Evolutionary conservation across 108 stramenopile species (phyloP), one percentile per base, ranked within the genome.

Genomic region (Aureococcus anophagefferens): DNA sequence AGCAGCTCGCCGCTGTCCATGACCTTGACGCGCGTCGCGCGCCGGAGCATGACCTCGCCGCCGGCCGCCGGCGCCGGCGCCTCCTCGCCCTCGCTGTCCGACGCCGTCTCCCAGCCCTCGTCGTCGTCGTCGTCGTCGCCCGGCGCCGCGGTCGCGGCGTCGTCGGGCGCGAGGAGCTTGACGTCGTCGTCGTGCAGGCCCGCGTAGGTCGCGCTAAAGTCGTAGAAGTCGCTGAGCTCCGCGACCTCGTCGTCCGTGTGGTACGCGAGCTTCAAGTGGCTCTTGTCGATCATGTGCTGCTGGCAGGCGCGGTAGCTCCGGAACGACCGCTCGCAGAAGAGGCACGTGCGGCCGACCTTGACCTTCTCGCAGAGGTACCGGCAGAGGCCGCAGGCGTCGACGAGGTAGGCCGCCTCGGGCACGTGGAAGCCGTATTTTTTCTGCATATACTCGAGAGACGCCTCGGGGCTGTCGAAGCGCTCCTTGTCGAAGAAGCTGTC

Each of bases 191-290:
- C 59, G 63, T 79, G 66, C 76, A 80, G 85, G 34, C 86, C 84
- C 46, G 70, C 71, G 80, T 95, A 81, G n/a, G 87, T 90, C 33
- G 65, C 46, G 44, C 68, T 70, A 73, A 96, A 98, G 73, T 96
- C 94, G 80, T 94, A 98, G 85, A 96, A 98, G n/a, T 89, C 88
- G 59, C 88, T 91, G 69, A 90, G 91, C 70, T 98, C 96, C 45
- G 95, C 92, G 83, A 90, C 78, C 78, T 93, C 93, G 14, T 89
- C 85, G 33, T 89, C 86, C 46, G 83, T 79, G 81, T 96, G 93
- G 72, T 98, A 98, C 51, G 78, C 67, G 14, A 98, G 75, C 78
- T 94, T 94, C 66, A 89, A 87, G 78, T 98, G 97, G 51, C 77
- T 69, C 68, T 85, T 90, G 75, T 78, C 82, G 44, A 80, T 80